These are phyloP conservation scores for Exobasidium cylindrosporum DNA, from an alignment of 1,284 basidiomycete genomes.

Conservation along the genomic window DNA sequence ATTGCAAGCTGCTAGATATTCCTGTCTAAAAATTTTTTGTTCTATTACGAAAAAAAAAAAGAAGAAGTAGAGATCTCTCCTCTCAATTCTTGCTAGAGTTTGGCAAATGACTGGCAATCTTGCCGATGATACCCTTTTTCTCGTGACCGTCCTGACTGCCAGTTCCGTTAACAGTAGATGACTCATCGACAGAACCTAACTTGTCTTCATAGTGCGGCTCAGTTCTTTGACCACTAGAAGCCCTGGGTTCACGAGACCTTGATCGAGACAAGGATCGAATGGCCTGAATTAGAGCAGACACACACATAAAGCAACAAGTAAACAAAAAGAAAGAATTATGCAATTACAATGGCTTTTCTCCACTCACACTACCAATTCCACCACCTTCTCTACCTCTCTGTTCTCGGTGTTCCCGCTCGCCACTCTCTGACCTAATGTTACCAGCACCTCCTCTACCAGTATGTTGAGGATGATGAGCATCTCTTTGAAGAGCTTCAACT, in stretches of 20 bases:
- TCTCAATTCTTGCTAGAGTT: no score
- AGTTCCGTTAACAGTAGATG: conserved; percentile 14
- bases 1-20: no score
- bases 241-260: conserved; percentile 45
- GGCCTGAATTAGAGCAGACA: conserved; percentile 14
- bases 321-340: conserved; percentile 6
- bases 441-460: conserved; percentile 69
- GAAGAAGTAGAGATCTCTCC: no score
- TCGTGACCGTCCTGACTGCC: conserved; percentile 7
- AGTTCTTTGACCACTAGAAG: conserved; percentile 28
- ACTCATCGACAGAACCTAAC: conserved; percentile 39
- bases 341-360: conserved; percentile 10
- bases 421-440: conserved; percentile 59
- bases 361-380: conserved; percentile 26
- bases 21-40: no score
- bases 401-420: conserved; percentile 17
- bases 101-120: conserved; percentile 26
- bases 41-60: no score
- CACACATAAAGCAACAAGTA: no score
- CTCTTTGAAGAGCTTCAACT: conserved; percentile 51
- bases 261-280: conserved; percentile 44
- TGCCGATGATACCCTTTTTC: conserved; percentile 19
- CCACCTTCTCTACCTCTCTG: conserved; percentile 28
- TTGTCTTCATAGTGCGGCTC: conserved; percentile 25
- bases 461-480: conserved; percentile 61